These are phyloP conservation scores for Eimeria sp. DNA, from an alignment of 169 alveolate species.

Conservation along the genomic window DNA sequence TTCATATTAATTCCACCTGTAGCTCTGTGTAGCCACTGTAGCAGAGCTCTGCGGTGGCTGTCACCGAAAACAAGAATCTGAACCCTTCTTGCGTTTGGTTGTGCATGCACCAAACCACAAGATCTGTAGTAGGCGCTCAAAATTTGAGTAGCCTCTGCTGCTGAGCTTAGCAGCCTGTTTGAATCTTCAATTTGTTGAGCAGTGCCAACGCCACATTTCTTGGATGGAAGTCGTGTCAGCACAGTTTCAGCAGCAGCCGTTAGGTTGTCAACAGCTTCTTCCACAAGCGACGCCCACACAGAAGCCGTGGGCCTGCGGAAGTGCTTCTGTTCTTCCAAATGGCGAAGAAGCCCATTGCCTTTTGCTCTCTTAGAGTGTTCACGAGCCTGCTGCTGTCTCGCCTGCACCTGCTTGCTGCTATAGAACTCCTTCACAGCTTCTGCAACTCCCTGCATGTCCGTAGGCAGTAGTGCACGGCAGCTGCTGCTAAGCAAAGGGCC, in stretches of 20 bases:
- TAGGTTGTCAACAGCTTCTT: conserved; percentile 12
- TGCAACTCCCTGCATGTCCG: conserved; percentile 58
- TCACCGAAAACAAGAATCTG: conserved; percentile 60
- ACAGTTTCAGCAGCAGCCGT: conserved; percentile 16
- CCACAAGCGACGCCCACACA: conserved; percentile 62
- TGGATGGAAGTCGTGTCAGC: neutral
- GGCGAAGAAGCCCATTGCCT: conserved; percentile 44
- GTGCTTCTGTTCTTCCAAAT: conserved; percentile 21
- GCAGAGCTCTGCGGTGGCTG: conserved; percentile 67
- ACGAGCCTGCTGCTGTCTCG: conserved; percentile 63
- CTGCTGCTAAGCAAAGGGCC: conserved; percentile 30
- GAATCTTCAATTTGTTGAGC: neutral
- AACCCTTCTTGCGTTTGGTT: conserved; percentile 9
- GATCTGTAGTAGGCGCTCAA: conserved; percentile 58
- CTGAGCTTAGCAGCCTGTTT: conserved; percentile 21
- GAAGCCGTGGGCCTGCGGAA: neutral
- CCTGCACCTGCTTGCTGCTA: conserved; percentile 65
- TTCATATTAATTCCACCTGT: neutral
- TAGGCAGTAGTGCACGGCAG: conserved; percentile 68
- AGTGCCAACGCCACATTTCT: neutral
- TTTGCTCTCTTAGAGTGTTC: conserved; percentile 53
- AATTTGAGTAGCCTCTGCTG: conserved; percentile 26
- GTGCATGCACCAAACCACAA: conserved; percentile 54
- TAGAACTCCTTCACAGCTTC: conserved; percentile 68
- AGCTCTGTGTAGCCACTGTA: conserved; percentile 71